These are phyloP conservation scores for Escallonia herrerae DNA, from an alignment of 129 eudicot genomes.

Conservation along the genomic window DNA sequence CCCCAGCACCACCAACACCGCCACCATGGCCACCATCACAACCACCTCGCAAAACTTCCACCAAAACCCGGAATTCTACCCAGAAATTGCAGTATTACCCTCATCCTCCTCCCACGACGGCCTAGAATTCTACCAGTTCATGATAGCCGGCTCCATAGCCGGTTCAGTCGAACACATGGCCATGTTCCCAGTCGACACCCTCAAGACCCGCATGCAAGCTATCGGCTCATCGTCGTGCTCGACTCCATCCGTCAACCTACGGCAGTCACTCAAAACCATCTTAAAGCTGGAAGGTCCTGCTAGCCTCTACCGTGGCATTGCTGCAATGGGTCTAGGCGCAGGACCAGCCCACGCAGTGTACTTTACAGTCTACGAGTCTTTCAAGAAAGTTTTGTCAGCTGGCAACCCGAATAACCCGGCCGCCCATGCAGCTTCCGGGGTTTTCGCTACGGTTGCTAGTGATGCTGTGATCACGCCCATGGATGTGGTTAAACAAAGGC, in stretches of 20 bases:
- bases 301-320: conserved; percentile 37
- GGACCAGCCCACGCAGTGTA: conserved; percentile 47
- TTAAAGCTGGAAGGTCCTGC: conserved; percentile 26
- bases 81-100: conserved; percentile 11
- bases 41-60: conserved; percentile 7
- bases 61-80: conserved; percentile 16
- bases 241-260: conserved; percentile 5
- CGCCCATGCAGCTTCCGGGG: conserved; percentile 33
- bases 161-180: conserved; percentile 51
- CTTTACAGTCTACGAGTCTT: conserved; percentile 31
- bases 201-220: conserved; percentile 49
- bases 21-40: conserved; percentile 20
- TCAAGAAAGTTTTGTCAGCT: conserved; percentile 19
- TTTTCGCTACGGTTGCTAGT: conserved; percentile 34
- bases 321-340: conserved; percentile 45
- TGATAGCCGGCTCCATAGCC: conserved; percentile 43
- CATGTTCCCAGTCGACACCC: conserved; percentile 46
- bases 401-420: conserved; percentile 9
- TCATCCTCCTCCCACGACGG: conserved; percentile 31
- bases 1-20: neutral
- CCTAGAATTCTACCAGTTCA: conserved; percentile 34
- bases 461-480: conserved; percentile 46
- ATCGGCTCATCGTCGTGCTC: conserved; percentile 19
- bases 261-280: conserved; percentile 23
- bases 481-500: conserved; percentile 49